Evolutionary conservation across 1,284 basidiomycete species (phyloP).

Genomic region (Singerocomus inundabilis): DNA sequence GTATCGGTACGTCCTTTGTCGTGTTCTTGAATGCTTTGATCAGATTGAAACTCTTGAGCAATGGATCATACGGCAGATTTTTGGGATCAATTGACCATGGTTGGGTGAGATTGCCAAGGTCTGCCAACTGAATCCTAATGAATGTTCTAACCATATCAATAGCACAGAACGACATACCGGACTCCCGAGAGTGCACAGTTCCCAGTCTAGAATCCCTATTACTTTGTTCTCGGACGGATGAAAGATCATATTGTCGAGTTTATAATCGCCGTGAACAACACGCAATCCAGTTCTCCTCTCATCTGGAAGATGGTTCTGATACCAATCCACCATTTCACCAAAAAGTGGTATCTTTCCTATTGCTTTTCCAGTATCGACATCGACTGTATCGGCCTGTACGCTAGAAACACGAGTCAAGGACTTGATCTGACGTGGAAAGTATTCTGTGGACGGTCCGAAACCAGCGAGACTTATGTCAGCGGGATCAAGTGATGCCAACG

Average conservation of each 20-base stretch:
- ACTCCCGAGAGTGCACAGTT: slow-evolving; percentile 89
- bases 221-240: slow-evolving; percentile 90
- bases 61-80: slow-evolving; percentile 33
- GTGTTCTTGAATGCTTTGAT: slow-evolving; percentile 65
- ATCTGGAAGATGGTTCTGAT: slow-evolving; percentile 68
- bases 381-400: slow-evolving; percentile 67
- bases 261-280: slow-evolving; percentile 95
- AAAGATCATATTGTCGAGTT: slow-evolving; percentile 94
- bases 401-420: slow-evolving; percentile 74
- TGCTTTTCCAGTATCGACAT: slow-evolving; percentile 59
- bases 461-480: slow-evolving; percentile 64
- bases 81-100: slow-evolving; percentile 72
- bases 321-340: slow-evolving; percentile 77
- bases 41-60: slow-evolving; percentile 14
- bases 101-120: slow-evolving; percentile 86
- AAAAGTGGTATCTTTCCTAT: slow-evolving; percentile 73
- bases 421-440: slow-evolving; percentile 92
- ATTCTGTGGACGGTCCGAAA: slow-evolving; percentile 79
- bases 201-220: slow-evolving; percentile 96
- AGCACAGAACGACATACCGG: slow-evolving; percentile 47
- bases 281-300: slow-evolving; percentile 70
- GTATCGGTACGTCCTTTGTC: slow-evolving; percentile 56
- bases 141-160: slow-evolving; percentile 3
- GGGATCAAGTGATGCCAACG: slow-evolving; percentile 71
- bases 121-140: slow-evolving; percentile 64